These are phyloP conservation scores for Pelargonium fulgidum DNA, from an alignment of 441 rosid species.

Conservation along the genomic window DNA sequence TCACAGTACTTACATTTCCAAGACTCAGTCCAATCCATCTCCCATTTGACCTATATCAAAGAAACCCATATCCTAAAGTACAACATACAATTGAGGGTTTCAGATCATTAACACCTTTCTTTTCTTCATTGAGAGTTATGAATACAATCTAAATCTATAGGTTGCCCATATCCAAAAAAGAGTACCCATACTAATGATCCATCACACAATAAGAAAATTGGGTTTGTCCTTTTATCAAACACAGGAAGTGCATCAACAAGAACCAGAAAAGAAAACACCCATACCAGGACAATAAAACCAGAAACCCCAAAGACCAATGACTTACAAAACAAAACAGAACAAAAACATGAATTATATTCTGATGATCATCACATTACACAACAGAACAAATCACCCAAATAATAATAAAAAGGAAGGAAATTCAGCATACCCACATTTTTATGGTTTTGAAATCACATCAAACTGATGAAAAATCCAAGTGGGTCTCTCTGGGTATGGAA, in stretches of 20 bases:
- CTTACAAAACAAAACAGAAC: neutral
- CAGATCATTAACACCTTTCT: slow-evolving; percentile 3
- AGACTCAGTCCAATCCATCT: neutral
- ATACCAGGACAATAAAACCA: neutral
- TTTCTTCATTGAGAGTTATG: slow-evolving; percentile 5
- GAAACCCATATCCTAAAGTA: neutral
- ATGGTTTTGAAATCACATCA: neutral
- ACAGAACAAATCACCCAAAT: neutral
- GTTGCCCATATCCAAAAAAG: slow-evolving; percentile 2
- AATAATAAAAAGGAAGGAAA: neutral
- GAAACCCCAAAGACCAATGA: neutral
- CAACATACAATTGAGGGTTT: neutral
- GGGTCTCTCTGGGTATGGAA: neutral
- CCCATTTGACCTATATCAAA: neutral
- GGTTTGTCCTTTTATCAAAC: slow-evolving; percentile 1
- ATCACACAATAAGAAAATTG: neutral
- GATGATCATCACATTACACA: neutral
- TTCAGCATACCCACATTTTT: neutral
- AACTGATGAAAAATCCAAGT: slow-evolving; percentile 10
- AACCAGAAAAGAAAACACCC: neutral
- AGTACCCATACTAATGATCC: neutral
- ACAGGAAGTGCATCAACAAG: neutral
- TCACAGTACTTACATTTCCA: neutral
- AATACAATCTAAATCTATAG: slow-evolving; percentile 6
- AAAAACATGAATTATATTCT: neutral